These are phyloP conservation scores for Lactarius tabidus DNA, from an alignment of 768 basidiomycete genomes.

Conservation along the genomic window DNA sequence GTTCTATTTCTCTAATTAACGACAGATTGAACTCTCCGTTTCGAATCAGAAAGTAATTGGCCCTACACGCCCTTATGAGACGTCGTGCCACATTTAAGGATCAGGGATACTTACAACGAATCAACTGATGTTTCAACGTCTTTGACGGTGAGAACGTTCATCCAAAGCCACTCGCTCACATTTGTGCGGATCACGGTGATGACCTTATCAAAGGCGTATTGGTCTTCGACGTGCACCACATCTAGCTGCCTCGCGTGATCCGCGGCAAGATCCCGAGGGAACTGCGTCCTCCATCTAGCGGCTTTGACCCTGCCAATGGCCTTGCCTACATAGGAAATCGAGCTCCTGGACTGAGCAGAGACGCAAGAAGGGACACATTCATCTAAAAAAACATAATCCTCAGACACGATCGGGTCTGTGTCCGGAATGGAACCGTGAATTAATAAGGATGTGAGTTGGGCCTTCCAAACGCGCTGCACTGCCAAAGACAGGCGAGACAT, in stretches of 20 bases:
- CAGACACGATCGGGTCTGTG: slow-evolving; percentile 63
- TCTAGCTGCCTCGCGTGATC: slow-evolving; percentile 65
- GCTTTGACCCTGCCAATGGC: slow-evolving; percentile 81
- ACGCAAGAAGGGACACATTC: slow-evolving; percentile 75
- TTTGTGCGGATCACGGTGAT: slow-evolving; percentile 72
- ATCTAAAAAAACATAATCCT: slow-evolving; percentile 53
- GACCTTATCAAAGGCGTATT: slow-evolving; percentile 69
- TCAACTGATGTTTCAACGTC: slow-evolving; percentile 84
- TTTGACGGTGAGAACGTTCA: slow-evolving; percentile 76
- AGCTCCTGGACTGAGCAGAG: slow-evolving; percentile 66
- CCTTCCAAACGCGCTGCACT: slow-evolving; percentile 79
- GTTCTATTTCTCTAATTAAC: slow-evolving; percentile 82
- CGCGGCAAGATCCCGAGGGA: slow-evolving; percentile 61
- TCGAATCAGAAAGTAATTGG: slow-evolving; percentile 81
- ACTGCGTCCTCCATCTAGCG: slow-evolving; percentile 73
- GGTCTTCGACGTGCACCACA: slow-evolving; percentile 67
- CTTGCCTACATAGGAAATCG: slow-evolving; percentile 82
- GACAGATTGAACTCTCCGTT: slow-evolving; percentile 86
- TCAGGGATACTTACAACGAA: slow-evolving; percentile 59
- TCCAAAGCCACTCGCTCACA: slow-evolving; percentile 93
- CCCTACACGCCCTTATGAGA: slow-evolving; percentile 42
- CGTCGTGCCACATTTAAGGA: not conserved
- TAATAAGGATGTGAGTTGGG: slow-evolving; percentile 77
- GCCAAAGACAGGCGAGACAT: slow-evolving; percentile 65
- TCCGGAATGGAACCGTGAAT: slow-evolving; percentile 67